Conservation (phyloP, 768 basidiomycete species). For the Pleurotus ostreatus region DNA sequence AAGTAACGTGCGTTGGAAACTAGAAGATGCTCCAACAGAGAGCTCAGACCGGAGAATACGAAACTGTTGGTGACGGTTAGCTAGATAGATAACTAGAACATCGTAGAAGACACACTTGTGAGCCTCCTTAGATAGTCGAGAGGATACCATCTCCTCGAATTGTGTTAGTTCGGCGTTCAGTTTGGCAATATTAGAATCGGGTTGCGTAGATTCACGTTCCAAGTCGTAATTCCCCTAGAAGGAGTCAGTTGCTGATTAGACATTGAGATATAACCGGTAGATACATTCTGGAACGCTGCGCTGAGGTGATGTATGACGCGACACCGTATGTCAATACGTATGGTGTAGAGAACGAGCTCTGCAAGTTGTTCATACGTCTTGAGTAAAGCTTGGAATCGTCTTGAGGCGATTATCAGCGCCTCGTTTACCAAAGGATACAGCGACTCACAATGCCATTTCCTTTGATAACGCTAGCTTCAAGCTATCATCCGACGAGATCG, state of each 20-base stretch:
- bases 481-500: conserved; percentile 36
- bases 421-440: conserved; percentile 7
- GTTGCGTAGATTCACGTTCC: conserved; percentile 83
- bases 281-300: conserved; percentile 71
- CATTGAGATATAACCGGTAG: conserved; percentile 17
- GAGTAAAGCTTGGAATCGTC: conserved; percentile 87
- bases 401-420: conserved; percentile 23
- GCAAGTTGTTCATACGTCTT: conserved; percentile 90
- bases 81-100: not conserved
- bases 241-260: not conserved
- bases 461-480: conserved; percentile 74
- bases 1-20: conserved; percentile 73
- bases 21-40: conserved; percentile 80
- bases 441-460: conserved; percentile 86
- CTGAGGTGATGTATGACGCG: conserved; percentile 78
- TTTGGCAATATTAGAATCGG: conserved; percentile 85
- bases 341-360: conserved; percentile 80
- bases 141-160: conserved; percentile 66
- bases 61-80: conserved; percentile 49
- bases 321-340: conserved; percentile 86
- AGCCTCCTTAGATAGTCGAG: conserved; percentile 59
- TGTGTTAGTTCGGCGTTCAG: conserved; percentile 76
- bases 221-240: conserved; percentile 81
- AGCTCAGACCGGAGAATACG: conserved; percentile 80
- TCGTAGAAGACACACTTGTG: conserved; percentile 49